Evolutionary conservation across 2,329 filamentous ascomycete species (phyloP).

Genomic region (Fonsecaea pedrosoi): DNA sequence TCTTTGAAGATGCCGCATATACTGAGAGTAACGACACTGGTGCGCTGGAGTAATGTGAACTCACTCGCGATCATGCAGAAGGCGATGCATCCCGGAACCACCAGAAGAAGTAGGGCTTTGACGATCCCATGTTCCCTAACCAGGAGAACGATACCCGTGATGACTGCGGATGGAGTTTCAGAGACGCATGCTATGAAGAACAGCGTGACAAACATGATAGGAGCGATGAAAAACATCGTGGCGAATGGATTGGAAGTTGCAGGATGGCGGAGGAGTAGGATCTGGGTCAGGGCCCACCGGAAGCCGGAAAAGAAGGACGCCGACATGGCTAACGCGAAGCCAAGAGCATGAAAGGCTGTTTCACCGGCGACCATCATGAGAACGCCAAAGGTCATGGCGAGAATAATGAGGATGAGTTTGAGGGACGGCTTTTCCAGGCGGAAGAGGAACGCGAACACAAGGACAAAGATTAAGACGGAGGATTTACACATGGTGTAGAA

Average conservation of each 20-base stretch:
- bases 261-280: constrained; percentile 89
- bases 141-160: constrained; percentile 69
- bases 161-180: constrained; percentile 75
- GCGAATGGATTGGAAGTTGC: constrained; percentile 96
- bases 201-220: constrained; percentile 90
- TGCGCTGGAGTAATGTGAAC: constrained; percentile 92
- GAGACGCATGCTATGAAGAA: constrained; percentile 81
- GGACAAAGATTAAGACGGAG: constrained; percentile 90
- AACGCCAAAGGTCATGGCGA: constrained; percentile 89
- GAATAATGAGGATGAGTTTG: constrained; percentile 84
- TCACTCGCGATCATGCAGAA: constrained; percentile 97
- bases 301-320: constrained; percentile 96
- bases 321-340: constrained; percentile 90
- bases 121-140: constrained; percentile 70
- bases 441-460: constrained; percentile 94
- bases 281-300: constrained; percentile 97
- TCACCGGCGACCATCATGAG: constrained; percentile 99
- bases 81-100: constrained; percentile 89
- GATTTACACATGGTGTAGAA: constrained; percentile 99
- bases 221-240: constrained; percentile 96
- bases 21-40: constrained; percentile 91
- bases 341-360: constrained; percentile 82
- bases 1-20: constrained; percentile 99
- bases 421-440: constrained; percentile 85
- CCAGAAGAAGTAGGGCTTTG: constrained; percentile 72